Percentiles rank a stretch among this genome's conserved stretches.
Conservation (phyloP, 2,329 filamentous ascomycete species). For the Gnomoniopsis sp. region DNA sequence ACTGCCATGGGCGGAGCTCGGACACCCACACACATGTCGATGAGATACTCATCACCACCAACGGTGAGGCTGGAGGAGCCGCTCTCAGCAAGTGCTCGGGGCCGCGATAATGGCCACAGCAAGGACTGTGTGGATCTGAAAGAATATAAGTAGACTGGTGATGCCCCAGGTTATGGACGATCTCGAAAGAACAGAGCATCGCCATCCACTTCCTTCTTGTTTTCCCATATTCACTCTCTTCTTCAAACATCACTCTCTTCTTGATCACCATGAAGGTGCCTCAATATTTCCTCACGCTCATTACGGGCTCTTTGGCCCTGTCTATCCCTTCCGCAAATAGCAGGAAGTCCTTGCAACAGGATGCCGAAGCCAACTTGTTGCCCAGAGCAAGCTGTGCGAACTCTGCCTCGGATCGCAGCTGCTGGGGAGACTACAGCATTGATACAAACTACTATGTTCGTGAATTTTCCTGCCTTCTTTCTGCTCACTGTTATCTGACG, state of each 20-base stretch:
- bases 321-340: background rate
- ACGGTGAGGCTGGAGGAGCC: background rate
- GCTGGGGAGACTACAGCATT: slow-evolving; percentile 29
- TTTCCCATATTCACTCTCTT: slow-evolving; percentile 17
- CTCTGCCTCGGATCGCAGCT: slow-evolving; percentile 23
- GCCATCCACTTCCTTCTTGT: background rate
- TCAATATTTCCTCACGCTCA: slow-evolving; percentile 4
- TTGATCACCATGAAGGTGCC: slow-evolving; percentile 9
- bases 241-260: slow-evolving; percentile 13
- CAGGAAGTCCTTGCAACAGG: background rate
- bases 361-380: background rate
- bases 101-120: background rate
- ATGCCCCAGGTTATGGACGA: background rate
- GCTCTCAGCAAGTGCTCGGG: background rate
- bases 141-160: slow-evolving; percentile 4
- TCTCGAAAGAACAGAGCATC: background rate
- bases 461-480: background rate
- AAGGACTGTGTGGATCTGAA: background rate
- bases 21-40: too few relatives aligned
- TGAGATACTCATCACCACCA: too few relatives aligned
- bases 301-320: slow-evolving; percentile 10
- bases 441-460: slow-evolving; percentile 27
- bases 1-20: too few relatives aligned
- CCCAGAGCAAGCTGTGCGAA: slow-evolving; percentile 20
- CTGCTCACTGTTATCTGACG: background rate